Conservation (phyloP, 2,329 filamentous ascomycete species). For the Cryphonectria naterciae region DNA sequence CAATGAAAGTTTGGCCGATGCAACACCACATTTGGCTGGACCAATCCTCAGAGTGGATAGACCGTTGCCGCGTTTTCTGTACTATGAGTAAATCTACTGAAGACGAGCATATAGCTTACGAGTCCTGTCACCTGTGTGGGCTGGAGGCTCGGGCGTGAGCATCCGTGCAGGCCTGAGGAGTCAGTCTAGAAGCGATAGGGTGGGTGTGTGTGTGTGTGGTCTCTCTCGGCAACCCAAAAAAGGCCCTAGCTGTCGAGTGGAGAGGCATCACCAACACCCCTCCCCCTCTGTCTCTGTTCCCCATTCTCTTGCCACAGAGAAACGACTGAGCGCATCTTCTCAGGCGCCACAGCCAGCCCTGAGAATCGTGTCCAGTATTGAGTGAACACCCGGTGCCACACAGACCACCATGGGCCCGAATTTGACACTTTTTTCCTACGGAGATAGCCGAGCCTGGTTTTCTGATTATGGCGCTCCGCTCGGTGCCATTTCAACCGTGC, state of each 20-base stretch:
- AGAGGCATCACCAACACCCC: background rate
- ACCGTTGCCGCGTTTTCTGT: background rate
- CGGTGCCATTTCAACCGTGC: conserved; percentile 1
- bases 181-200: background rate
- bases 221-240: background rate
- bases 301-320: background rate
- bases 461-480: conserved; percentile 2
- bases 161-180: background rate
- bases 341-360: background rate
- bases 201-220: background rate
- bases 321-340: background rate
- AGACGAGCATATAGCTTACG: background rate
- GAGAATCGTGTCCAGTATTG: background rate
- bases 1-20: background rate
- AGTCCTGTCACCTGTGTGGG: background rate
- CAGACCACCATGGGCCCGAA: background rate
- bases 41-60: background rate
- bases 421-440: conserved; percentile 1
- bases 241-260: background rate
- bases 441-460: conserved; percentile 8
- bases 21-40: background rate
- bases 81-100: background rate
- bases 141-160: background rate
- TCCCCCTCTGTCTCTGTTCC: too few relatives aligned
- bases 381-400: background rate